These are phyloP conservation scores for Myxozyma vanderwaltii DNA, from an alignment of 805 yeast genomes.

Conservation along the genomic window DNA sequence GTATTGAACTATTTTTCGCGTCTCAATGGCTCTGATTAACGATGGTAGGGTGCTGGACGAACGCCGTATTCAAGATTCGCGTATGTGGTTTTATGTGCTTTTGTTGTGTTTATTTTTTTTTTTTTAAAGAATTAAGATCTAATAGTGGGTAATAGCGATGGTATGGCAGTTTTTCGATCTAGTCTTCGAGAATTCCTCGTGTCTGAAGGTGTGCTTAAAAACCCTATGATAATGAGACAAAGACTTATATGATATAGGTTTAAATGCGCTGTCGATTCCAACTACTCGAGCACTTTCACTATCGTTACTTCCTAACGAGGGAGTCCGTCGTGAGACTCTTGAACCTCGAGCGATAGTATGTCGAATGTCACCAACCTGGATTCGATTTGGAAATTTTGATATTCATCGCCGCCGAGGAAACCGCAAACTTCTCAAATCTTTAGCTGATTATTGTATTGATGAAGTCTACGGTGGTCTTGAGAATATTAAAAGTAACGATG, in stretches of 20 bases:
- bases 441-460: conserved; percentile 73
- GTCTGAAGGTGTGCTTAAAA: conserved; percentile 59
- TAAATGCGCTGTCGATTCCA: conserved; percentile 81
- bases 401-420: conserved; percentile 74
- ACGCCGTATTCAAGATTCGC: conserved; percentile 95
- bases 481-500: conserved; percentile 38
- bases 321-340: conserved; percentile 64
- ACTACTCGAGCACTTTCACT: conserved; percentile 80
- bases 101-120: not conserved
- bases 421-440: conserved; percentile 57
- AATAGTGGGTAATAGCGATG: too few species aligned
- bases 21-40: too few species aligned
- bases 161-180: conserved; percentile 88
- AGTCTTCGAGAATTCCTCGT: conserved; percentile 85
- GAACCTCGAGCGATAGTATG: conserved; percentile 86
- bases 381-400: conserved; percentile 87
- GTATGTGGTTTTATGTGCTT: not conserved
- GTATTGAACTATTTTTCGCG: too few species aligned
- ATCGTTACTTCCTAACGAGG: conserved; percentile 69
- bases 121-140: too few species aligned
- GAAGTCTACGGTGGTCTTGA: conserved; percentile 55
- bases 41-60: conserved; percentile 82
- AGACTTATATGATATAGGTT: conserved; percentile 23
- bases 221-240: not conserved
- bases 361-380: conserved; percentile 83